A percentile compares a stretch with the other conserved stretches of the same genome.
These are phyloP conservation scores for Aspergillus ibericus DNA, from an alignment of 2,329 filamentous ascomycete species.

Conservation along the genomic window DNA sequence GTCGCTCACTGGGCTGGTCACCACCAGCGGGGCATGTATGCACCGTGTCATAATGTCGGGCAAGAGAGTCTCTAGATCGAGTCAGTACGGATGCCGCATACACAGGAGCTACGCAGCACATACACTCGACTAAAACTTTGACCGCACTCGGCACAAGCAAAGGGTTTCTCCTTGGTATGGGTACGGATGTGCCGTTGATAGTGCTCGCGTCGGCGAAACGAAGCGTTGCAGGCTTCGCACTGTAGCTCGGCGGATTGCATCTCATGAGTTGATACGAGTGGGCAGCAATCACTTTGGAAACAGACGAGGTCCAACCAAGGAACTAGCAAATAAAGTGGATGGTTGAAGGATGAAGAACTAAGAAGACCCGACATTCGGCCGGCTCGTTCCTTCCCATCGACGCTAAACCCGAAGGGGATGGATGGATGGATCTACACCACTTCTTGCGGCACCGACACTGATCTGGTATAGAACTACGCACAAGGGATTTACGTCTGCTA, in stretches of 20 bases:
- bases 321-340: too few species aligned
- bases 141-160: background rate
- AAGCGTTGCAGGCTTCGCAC: background rate
- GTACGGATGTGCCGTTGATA: conserved; percentile 6
- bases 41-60: background rate
- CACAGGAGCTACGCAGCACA: background rate
- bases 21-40: background rate
- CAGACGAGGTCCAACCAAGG: too few species aligned
- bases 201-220: conserved; percentile 3
- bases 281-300: background rate
- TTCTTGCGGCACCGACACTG: background rate
- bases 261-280: background rate
- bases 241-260: background rate
- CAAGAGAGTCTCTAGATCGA: background rate
- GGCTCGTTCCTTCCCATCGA: background rate
- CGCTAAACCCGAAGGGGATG: background rate
- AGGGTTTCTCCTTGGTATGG: conserved; percentile 3
- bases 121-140: background rate
- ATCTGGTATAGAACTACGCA: too few species aligned
- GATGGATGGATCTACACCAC: too few species aligned
- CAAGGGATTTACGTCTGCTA: too few species aligned
- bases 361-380: background rate
- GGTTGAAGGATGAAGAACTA: background rate
- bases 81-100: background rate
- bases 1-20: background rate